These are phyloP conservation scores for Candida tropicalis DNA, from an alignment of 1,139 yeast genomes.

Conservation along the genomic window DNA sequence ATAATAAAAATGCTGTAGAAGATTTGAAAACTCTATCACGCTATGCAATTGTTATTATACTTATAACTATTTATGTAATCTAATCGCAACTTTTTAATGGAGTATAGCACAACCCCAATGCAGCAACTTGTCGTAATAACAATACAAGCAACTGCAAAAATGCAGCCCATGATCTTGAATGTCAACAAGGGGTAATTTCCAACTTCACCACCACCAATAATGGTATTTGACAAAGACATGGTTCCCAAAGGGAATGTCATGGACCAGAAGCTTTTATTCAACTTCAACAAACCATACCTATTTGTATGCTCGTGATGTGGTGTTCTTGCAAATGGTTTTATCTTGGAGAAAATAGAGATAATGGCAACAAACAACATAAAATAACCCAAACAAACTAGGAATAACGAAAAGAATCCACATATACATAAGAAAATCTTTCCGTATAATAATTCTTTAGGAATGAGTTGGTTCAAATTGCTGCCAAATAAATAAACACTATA, in stretches of 20 bases:
- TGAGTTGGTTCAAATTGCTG: conserved; percentile 28
- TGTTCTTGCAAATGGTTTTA: conserved; percentile 31
- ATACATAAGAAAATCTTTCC: conserved; percentile 22
- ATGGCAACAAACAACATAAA: conserved; percentile 63
- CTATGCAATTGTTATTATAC: conserved; percentile 10
- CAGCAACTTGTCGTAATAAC: conserved; percentile 34
- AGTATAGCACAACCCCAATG: conserved; percentile 27
- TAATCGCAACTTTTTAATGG: conserved; percentile 9
- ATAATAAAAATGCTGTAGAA: too few relatives aligned
- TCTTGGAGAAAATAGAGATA: conserved; percentile 41
- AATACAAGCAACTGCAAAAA: conserved; percentile 52
- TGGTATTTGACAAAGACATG: conserved; percentile 62
- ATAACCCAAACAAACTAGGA: conserved; percentile 61
- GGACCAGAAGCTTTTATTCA: conserved; percentile 70
- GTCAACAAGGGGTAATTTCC: conserved; percentile 39
- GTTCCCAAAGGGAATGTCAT: conserved; percentile 92
- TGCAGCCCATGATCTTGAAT: conserved; percentile 62
- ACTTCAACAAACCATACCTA: conserved; percentile 15
- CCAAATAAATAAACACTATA: conserved; percentile 67
- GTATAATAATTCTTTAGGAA: conserved; percentile 17
- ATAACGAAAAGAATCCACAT: conserved; percentile 40
- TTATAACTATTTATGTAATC: conserved; percentile 6
- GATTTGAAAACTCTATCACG: conserved; percentile 2
- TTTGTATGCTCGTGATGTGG: conserved; percentile 17
- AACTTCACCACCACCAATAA: conserved; percentile 47